Base-by-base conservation (phyloP, 257 asterid genomes). In the Capsicum chinense region DNA sequence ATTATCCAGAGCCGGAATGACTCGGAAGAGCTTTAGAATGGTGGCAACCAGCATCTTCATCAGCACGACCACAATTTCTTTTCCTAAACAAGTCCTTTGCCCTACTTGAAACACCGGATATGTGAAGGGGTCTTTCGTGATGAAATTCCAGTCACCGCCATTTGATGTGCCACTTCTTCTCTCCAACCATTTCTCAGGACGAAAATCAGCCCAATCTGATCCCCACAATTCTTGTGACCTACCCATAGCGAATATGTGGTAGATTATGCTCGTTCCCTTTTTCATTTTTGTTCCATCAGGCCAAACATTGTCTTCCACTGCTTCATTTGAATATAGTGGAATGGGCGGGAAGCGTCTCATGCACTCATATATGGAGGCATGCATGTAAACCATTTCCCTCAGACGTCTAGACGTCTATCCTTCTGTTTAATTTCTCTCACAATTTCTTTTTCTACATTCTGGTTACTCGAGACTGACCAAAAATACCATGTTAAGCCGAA, bases 311-410 rank as follows among this genome's bases (percentile, higher is more conserved):
- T 74, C 81, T 16, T n/a, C 81, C 1, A 16, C 16, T 9, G 48
- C 63, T 21, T 76, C 19, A 11, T 52, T 76, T 1, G 47, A 17
- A 2, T 52, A 63, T 3, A 76, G 1, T 3, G 81, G 81, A 16
- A 52, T 39, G 13, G 81, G 81, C 21, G 81, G 81, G 48, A 10
- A 48, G 47, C 52, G 81, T 16, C 81, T 21, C 81, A 76, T 76
- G 81, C 63, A 21, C 16, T 78, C 82, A 17, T 78, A 26, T 26
- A 26, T 26, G 33, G 33, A 26, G 33, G 33, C 33, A 26, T 26
- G 33, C 33, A 1, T 26, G 48, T 52, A 78, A 7, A 52, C 64
- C 48, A 57, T 56, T 5, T 56, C 60, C 5, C 7, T 56, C 0
- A 56, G n/a, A 56, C 16, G 50, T 44, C 54, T 19, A 56, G n/a